Evolutionary conservation across 371 early-diverging fungal genomes (phyloP).

Genomic region (Apophysomyces trapeziformis): DNA sequence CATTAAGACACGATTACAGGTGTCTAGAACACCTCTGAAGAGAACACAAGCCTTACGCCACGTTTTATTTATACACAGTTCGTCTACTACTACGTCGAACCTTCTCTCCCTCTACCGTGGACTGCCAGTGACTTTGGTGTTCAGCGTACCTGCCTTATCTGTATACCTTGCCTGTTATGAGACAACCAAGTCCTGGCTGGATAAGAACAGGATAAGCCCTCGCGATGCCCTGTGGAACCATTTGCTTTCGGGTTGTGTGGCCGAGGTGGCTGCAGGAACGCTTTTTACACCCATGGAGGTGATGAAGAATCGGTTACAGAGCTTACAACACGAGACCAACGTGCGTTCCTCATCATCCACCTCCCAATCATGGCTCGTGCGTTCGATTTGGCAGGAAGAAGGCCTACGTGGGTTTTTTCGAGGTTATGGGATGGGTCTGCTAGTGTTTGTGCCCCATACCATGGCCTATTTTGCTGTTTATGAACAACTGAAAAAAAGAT

Average conservation of each 20-base stretch:
- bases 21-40: neutral
- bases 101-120: constrained; percentile 56
- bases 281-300: constrained; percentile 86
- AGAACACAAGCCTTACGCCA: neutral
- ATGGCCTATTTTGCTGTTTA: constrained; percentile 75
- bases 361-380: neutral
- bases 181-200: constrained; percentile 45
- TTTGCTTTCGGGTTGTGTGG: constrained; percentile 45
- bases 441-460: constrained; percentile 67
- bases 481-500: constrained; percentile 72
- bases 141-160: constrained; percentile 72
- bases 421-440: constrained; percentile 70
- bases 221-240: constrained; percentile 29
- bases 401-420: constrained; percentile 70
- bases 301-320: constrained; percentile 71
- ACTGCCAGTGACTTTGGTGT: constrained; percentile 64
- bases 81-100: neutral
- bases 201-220: neutral
- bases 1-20: constrained; percentile 1
- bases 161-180: constrained; percentile 75
- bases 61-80: neutral
- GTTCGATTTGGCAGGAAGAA: constrained; percentile 48
- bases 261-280: constrained; percentile 57
- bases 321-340: neutral
- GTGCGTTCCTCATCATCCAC: neutral